Base-by-base conservation (phyloP, 2,329 filamentous ascomycete species). In the Hypocrella siamensis region DNA sequence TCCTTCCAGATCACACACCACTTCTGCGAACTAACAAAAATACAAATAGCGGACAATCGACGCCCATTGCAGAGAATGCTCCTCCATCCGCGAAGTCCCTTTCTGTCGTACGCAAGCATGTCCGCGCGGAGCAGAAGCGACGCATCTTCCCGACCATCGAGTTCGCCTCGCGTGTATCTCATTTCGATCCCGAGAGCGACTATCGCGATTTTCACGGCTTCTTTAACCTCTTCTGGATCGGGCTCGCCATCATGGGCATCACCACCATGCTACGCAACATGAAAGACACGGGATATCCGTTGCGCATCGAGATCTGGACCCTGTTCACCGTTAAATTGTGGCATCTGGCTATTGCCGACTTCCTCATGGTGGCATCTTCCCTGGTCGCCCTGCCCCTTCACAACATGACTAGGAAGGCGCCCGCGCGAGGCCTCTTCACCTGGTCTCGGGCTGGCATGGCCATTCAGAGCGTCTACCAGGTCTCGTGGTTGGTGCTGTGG, bases 151-250 rank as follows among this genome's bases (percentile, higher is more conserved):
- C 92, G 16, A 90, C 82, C 16, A 85, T 93, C 49, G 82, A 93
- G 47, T 98, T 88, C 58, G 72, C 82, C 26, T 78, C 80, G 37
- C 79, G 90, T 35, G 78, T 96, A 16, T 96, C 88, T 14, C 88
- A 98, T 58, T 93, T 98, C 51, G 90, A 98, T 49, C 85, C 86
- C 0, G 69, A 73, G 31, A 93, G 82, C 54, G 85, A 93, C 47
- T 86, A 96, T 53, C 76, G 76, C 47, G 85, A 98, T 56, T 98
- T 98, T 53, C 75, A 84, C 45, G 90, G 90, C 49, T 98, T 98
- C 68, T 98, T 94, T 60, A 83, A 90, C 33, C 70, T 98, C 24
- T 98, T 98, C 60, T 98, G 90, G 90, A 88, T 98, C 41, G 84
- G 84, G 8, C 65, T 98, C 37, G 83, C 82, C 43, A 93, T 98